Percentiles rank a stretch among this genome's conserved stretches.
These are phyloP conservation scores for Xenoacremonium recifei DNA, from an alignment of 2,329 filamentous ascomycete genomes.

Conservation along the genomic window DNA sequence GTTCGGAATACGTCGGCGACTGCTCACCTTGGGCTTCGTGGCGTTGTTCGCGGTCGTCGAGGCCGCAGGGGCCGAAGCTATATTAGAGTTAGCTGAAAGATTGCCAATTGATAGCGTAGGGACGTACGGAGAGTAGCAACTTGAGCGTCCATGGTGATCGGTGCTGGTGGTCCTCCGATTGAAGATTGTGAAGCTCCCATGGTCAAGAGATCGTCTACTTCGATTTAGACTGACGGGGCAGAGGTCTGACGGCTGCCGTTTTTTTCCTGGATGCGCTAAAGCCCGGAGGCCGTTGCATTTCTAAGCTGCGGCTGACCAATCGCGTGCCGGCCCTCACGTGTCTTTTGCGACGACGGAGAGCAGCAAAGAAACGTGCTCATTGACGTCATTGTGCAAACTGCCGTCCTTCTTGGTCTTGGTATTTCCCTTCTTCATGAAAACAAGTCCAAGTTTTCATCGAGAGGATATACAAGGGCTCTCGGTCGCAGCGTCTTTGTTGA, in stretches of 20 bases:
- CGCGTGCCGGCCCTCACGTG: conserved; percentile 28
- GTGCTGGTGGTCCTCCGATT: conserved; percentile 8
- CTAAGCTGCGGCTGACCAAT: conserved; percentile 32
- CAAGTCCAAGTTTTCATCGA: neutral
- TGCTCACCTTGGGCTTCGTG: conserved; percentile 39
- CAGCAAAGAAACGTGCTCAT: conserved; percentile 6
- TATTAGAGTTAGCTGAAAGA: conserved; percentile 7
- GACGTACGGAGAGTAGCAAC: conserved; percentile 26
- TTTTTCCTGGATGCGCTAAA: conserved; percentile 18
- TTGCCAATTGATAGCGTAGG: neutral
- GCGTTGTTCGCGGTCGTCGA: conserved; percentile 22
- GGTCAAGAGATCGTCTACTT: conserved; percentile 11
- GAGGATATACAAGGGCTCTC: neutral
- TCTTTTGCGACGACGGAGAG: conserved; percentile 13
- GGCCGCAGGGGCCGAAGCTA: conserved; percentile 24
- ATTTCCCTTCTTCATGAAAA: neutral
- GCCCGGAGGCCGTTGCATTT: conserved; percentile 20
- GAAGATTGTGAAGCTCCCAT: conserved; percentile 19
- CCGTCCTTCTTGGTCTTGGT: neutral
- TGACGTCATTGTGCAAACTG: conserved; percentile 32
- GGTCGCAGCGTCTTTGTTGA: neutral
- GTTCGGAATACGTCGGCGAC: neutral
- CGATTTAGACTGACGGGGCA: neutral
- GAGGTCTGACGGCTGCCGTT: too few species aligned
- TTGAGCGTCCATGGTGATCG: conserved; percentile 33